A percentile compares a stretch with the other conserved stretches of the same genome.
Conservation (phyloP, 345 rosid genomes). For the Raphanus raphanistrum region DNA sequence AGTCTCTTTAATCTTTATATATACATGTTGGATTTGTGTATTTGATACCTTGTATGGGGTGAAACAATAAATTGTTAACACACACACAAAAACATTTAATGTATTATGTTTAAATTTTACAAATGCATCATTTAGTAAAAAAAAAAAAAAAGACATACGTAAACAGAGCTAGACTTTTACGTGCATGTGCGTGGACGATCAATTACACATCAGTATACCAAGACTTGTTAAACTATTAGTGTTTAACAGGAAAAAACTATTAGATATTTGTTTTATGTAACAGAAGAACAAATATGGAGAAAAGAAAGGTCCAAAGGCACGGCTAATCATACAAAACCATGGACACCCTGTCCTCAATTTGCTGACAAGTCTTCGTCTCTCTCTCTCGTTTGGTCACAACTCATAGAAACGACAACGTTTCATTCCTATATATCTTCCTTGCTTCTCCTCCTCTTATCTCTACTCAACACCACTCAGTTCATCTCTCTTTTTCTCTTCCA, state of each 20-base stretch:
- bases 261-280: not conserved
- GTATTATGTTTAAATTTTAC: too few relatives aligned
- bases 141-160: not conserved
- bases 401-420: conserved; percentile 30
- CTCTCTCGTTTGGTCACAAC: conserved; percentile 32
- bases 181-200: not conserved
- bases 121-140: too few relatives aligned
- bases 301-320: conserved; percentile 61
- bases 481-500: conserved; percentile 20
- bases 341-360: conserved; percentile 53
- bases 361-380: conserved; percentile 67
- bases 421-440: conserved; percentile 31
- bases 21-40: too few relatives aligned
- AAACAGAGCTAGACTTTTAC: not conserved
- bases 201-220: not conserved
- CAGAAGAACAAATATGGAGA: not conserved
- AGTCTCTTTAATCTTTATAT: too few relatives aligned
- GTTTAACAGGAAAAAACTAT: not conserved
- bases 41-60: too few relatives aligned
- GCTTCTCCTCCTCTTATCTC: conserved; percentile 36
- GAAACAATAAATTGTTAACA: too few relatives aligned
- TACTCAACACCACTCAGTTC: conserved; percentile 41
- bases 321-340: conserved; percentile 46
- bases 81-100: too few relatives aligned
- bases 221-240: not conserved